Conservation (phyloP, 75 land plant genomes). For the Picea glauca region DNA sequence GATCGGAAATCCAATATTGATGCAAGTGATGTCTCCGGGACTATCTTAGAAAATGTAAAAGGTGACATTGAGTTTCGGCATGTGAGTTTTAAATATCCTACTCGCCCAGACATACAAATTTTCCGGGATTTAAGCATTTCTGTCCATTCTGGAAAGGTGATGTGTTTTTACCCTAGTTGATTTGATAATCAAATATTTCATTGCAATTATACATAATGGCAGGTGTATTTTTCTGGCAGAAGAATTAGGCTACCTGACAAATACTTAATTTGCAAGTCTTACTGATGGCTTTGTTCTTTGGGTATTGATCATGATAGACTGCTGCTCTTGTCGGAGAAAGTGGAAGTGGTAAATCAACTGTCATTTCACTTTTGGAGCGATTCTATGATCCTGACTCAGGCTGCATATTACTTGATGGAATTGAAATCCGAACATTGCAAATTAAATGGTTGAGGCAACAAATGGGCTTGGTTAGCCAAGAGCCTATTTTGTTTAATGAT, state of each 20-base stretch:
- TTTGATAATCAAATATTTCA: slow-evolving; percentile 6
- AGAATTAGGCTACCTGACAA: not conserved
- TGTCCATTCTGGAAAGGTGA: slow-evolving; percentile 63
- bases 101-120: slow-evolving; percentile 51
- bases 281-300: slow-evolving; percentile 16
- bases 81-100: slow-evolving; percentile 68
- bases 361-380: slow-evolving; percentile 20
- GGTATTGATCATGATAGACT: slow-evolving; percentile 39
- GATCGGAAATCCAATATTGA: slow-evolving; percentile 64
- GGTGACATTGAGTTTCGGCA: slow-evolving; percentile 71
- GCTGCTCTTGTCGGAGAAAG: slow-evolving; percentile 29
- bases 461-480: slow-evolving; percentile 63
- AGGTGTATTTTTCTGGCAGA: slow-evolving; percentile 20
- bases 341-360: slow-evolving; percentile 28
- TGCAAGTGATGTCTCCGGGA: slow-evolving; percentile 33
- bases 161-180: too few relatives aligned
- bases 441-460: slow-evolving; percentile 55
- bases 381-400: slow-evolving; percentile 37
- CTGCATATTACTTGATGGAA: slow-evolving; percentile 32
- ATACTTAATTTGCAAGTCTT: slow-evolving; percentile 1
- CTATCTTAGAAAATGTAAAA: slow-evolving; percentile 26
- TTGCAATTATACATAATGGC: slow-evolving; percentile 11
- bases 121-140: slow-evolving; percentile 51
- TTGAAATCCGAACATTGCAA: slow-evolving; percentile 42
- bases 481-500: slow-evolving; percentile 48